Conservation (phyloP, 352 stramenopile species). For the Globisporangium carolinianum region DNA sequence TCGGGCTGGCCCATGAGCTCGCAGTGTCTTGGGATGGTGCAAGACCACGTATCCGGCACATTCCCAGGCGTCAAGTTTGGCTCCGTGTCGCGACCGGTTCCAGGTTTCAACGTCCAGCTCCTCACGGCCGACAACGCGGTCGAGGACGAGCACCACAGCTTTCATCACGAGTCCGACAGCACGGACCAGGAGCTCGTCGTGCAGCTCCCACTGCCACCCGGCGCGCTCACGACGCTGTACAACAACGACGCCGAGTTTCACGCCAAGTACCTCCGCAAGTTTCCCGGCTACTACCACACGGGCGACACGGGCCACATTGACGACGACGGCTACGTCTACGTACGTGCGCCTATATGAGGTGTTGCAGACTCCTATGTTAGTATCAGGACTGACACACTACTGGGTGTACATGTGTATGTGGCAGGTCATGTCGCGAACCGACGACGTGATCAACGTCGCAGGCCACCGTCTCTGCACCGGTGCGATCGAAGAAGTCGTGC, state of each 20-base stretch:
- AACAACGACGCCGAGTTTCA: constrained; percentile 82
- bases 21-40: constrained; percentile 66
- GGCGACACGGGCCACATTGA: constrained; percentile 86
- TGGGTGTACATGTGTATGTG: background rate
- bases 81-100: constrained; percentile 56
- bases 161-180: constrained; percentile 48
- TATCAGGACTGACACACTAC: background rate
- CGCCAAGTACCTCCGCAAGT: constrained; percentile 74
- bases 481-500: constrained; percentile 86
- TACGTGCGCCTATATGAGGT: constrained; percentile 15
- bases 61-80: constrained; percentile 55
- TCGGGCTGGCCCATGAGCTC: constrained; percentile 77
- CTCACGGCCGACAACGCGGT: constrained; percentile 41
- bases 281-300: constrained; percentile 87
- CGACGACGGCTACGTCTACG: constrained; percentile 87
- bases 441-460: constrained; percentile 90
- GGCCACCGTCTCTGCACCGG: constrained; percentile 85
- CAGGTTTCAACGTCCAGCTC: constrained; percentile 80
- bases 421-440: constrained; percentile 85
- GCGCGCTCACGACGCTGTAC: constrained; percentile 74
- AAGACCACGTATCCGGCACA: constrained; percentile 26
- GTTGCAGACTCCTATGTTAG: background rate
- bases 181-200: constrained; percentile 65
- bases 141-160: constrained; percentile 31
- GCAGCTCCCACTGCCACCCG: constrained; percentile 78